Base-by-base conservation (phyloP, 23 red algal genomes). In the Cyanidium caldarium region DNA sequence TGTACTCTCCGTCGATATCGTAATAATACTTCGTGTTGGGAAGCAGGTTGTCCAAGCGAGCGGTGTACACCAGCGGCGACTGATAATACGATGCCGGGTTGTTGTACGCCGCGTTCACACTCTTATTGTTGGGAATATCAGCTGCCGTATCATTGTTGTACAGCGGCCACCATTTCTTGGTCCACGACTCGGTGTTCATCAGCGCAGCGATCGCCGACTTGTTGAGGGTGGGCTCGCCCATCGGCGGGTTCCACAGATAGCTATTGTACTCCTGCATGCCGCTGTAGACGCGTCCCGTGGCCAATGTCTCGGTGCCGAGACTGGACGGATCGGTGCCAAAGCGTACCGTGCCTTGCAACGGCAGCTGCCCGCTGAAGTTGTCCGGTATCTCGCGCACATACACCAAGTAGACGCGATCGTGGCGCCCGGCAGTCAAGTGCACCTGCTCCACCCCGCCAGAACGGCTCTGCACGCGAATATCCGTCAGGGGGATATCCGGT, bases 231-330 rank as follows among this genome's bases (percentile, higher is more conserved):
- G 51, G 51, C 21, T 16, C 51, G 51, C 51, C 51, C 51, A 61
- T 61, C 13, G 51, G 51, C 51, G 51, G 51, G 23, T 61, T 61
- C 51, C 51, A 61, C 10, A 61, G 51, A 61, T 61, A 61, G 51
- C 51, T 61, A 28, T 61, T 61, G 51, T 61, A 61, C 51, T 61
- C 51, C 21, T 61, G 51, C 51, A 61, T 61, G 51, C 51, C 51
- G 51, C n/a, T 61, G 51, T 61, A 61, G 51, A 61, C 51, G 3
- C 51, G 51, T 10, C n/a, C 51, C 5, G 10, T 61, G 10, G 51
- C 51, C 3, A 61, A 28, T 10, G n/a, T 28, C 21, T 61, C 51
- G 21, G 19, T 61, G 51, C 31, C 51, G 51, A 61, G 51, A 16
- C 7, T 7, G 13, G 51, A 21, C 31, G 51, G n/a, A 25, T 61